Base-by-base conservation (phyloP, 2,329 filamentous ascomycete species). In the Aaosphaeria pasadenensis region DNA sequence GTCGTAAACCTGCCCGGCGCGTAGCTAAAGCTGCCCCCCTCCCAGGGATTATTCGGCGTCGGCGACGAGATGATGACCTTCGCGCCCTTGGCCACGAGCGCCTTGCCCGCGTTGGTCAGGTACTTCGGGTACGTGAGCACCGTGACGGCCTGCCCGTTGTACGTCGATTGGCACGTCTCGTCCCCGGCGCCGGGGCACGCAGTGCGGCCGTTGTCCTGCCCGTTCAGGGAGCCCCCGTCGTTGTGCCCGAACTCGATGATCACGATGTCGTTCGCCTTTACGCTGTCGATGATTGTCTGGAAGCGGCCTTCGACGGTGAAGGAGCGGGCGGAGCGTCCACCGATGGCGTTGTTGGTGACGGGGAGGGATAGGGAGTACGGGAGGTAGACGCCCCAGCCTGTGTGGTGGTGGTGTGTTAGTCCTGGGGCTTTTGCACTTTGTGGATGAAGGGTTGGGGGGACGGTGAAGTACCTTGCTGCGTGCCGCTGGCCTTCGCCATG, bases 191-290 rank as follows among this genome's bases (percentile, higher is more conserved):
- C 82, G 2, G 71, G 62, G 49, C 85, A 88, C 55, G 81, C 83
- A 1, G 78, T 80, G 11, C 84, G 77, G 1, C 80, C 80, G 56
- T 87, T 86, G 64, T 88, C 85, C 1, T 61, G 67, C 1, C 64
- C 66, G 2, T 63, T 69, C 2, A 83, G 70, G 0, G 77, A 77
- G 1, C 84, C 83, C 24, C 84, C 85, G 55, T 88, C 86, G 57
- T 89, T 89, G 72, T 88, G 85, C 0, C 86, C 85, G 58, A 88
- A 87, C 58, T 88, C 85, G 45, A 88, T 86, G 45, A 88, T 74
- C 1, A 87, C 84, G 66, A 81, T 84, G 66, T 88, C 85, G 31
- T 82, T 83, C 1, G 73, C 47, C 59, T 78, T 55, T 28, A 87
- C 72, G 2, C 73, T 59, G 31, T 74, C 67, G 42, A 79, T 77